Percentiles rank a stretch among this genome's conserved stretches.
Evolutionary conservation across 2,329 filamentous ascomycete genomes (phyloP).

Genomic region (Nigrograna mackinnonii): DNA sequence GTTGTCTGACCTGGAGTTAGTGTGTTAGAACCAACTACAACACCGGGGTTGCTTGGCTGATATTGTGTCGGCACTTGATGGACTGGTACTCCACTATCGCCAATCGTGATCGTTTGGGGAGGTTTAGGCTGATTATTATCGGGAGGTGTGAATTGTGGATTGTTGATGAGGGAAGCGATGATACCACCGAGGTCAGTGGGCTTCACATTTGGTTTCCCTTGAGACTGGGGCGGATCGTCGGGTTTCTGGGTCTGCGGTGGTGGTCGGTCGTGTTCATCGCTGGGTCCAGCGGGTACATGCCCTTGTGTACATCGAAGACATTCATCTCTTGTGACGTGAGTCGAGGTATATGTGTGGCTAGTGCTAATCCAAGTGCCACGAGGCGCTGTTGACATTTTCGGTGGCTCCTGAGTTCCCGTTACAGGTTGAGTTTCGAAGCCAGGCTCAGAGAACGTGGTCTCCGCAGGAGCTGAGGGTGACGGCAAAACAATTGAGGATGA

Average conservation of each 20-base stretch:
- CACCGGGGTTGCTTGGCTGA: constrained; percentile 5
- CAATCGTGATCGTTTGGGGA: constrained; percentile 24
- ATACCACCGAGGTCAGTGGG: constrained; percentile 10
- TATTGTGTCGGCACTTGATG: constrained; percentile 17
- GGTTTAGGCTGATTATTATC: background rate
- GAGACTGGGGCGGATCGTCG: background rate
- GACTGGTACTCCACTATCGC: constrained; percentile 19
- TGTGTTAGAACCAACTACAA: constrained; percentile 30
- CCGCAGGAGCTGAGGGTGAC: background rate
- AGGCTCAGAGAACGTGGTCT: background rate
- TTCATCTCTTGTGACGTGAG: constrained; percentile 27
- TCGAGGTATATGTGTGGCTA: constrained; percentile 26
- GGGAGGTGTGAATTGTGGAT: constrained; percentile 8
- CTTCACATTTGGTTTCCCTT: background rate
- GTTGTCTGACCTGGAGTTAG: constrained; percentile 33
- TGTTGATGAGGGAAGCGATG: constrained; percentile 13
- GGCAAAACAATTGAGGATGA: background rate
- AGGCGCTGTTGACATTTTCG: background rate
- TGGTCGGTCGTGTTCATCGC: background rate
- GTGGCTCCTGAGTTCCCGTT: too few relatives aligned
- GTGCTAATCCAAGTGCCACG: constrained; percentile 22
- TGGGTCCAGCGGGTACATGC: too few relatives aligned
- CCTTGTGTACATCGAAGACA: constrained; percentile 22
- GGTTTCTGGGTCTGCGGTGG: background rate
- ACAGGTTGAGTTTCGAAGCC: background rate